Evolutionary conservation across 148 eudicot species (phyloP).

Genomic region (Nyssa sinensis): DNA sequence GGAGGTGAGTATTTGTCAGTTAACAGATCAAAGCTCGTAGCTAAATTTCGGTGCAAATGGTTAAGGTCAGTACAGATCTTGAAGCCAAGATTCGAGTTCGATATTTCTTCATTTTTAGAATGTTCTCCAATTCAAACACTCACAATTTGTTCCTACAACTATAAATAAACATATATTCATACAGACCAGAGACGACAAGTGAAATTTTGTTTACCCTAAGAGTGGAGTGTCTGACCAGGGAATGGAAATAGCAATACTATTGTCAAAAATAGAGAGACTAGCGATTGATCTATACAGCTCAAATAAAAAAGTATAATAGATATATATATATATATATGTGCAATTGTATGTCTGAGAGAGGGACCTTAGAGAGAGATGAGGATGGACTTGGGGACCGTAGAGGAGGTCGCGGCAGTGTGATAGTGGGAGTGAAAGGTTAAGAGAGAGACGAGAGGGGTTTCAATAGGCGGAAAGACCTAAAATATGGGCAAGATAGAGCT

Average conservation of each 20-base stretch:
- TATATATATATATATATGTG: background rate
- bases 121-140: conserved; percentile 4
- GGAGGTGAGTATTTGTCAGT: no score
- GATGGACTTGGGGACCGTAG: background rate
- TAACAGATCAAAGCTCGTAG: conserved; percentile 15
- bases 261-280: background rate
- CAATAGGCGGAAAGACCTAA: background rate
- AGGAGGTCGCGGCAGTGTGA: background rate
- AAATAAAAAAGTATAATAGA: no score
- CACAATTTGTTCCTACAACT: background rate
- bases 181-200: background rate
- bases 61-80: conserved; percentile 33
- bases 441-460: conserved; percentile 7
- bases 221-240: no score
- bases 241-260: no score
- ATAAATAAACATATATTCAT: background rate
- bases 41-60: conserved; percentile 31
- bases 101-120: conserved; percentile 31
- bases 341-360: no score
- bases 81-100: conserved; percentile 13
- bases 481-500: background rate
- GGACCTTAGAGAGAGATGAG: background rate
- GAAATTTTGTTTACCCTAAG: background rate
- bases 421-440: background rate
- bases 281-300: background rate